Base-by-base conservation (phyloP, 352 stramenopile genomes). In the Phytophthora colocasiae region DNA sequence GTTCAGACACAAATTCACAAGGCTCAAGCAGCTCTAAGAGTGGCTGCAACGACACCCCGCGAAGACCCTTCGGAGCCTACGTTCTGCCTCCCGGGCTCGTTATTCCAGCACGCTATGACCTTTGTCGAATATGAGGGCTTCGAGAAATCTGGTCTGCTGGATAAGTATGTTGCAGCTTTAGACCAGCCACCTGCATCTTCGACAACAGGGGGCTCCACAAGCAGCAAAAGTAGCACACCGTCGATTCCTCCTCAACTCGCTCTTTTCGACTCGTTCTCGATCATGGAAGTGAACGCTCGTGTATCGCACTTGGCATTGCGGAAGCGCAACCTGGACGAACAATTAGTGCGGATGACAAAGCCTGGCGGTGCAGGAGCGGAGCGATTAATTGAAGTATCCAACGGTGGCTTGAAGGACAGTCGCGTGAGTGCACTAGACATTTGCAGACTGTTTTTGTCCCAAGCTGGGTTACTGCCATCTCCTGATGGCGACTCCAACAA, bases 261-360 rank as follows among this genome's bases (percentile, higher is more conserved):
- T 1, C 69, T 96, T 17, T 96, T 94, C 52, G 88, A 96, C 49
- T 72, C 85, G 1, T 96, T 95, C 53, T 94, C 87, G 31, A 91
- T 96, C 43, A 94, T 93, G 86, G 88, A 96, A 72, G 59, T 95
- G 1, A 96, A 96, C 56, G 77, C 83, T 3, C 80, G 88, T 9
- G 90, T 95, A 49, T 91, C 81, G 4, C 79, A 91, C 45, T 26
- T 80, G 47, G 77, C 79, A 11, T 50, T 88, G 27, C 63, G 78
- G 56, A 82, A 81, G 27, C 77, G 79, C 8, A 83, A 71, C 47
- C 45, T 61, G n/a, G 73, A 85, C 41, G 54, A 80, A 8, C 65
- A 80, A 10, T 66, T 76, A 1, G 56, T 73, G 2, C 62, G 61
- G 4, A 75, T 86, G 62, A 80, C 75, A 1, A 86, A 88, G 41